phyloP scores from a whole-genome alignment of 768 basidiomycete genomes.

The Tricholomella constricta region DNA sequence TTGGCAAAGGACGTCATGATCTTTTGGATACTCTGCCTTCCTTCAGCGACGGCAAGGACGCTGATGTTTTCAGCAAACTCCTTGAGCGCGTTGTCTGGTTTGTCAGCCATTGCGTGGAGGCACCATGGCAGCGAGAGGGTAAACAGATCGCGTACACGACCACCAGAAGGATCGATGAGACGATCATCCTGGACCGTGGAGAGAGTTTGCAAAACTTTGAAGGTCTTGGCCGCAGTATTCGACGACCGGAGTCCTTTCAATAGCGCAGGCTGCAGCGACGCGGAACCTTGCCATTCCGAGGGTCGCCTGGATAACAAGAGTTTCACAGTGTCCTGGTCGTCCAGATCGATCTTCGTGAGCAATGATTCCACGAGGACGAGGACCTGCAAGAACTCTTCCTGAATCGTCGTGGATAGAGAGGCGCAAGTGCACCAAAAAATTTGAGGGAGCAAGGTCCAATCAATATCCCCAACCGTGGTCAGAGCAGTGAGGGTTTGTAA shows the following conservation, averaged over 20 bases:
- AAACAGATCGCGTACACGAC: slow-evolving; percentile 81
- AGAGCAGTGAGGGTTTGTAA: slow-evolving; percentile 72
- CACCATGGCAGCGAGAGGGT: slow-evolving; percentile 87
- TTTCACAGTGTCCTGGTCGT: slow-evolving; percentile 68
- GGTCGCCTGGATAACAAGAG: slow-evolving; percentile 71
- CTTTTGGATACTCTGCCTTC: slow-evolving; percentile 75
- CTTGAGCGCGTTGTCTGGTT: slow-evolving; percentile 58
- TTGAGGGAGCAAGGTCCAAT: slow-evolving; percentile 69
- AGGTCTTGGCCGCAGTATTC: slow-evolving; percentile 62
- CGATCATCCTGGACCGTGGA: slow-evolving; percentile 59
- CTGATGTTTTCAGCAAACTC: slow-evolving; percentile 76
- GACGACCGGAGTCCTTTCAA: slow-evolving; percentile 82
- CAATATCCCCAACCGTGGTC: slow-evolving; percentile 55
- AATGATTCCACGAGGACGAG: slow-evolving; percentile 66
- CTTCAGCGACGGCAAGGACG: slow-evolving; percentile 69
- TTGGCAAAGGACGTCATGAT: slow-evolving; percentile 91
- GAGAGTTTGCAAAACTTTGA: slow-evolving; percentile 66
- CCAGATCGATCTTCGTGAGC: slow-evolving; percentile 68
- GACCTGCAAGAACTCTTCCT: slow-evolving; percentile 74
- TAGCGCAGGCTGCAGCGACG: slow-evolving; percentile 69
- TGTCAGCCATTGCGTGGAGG: slow-evolving; percentile 75
- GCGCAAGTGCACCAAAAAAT: slow-evolving; percentile 88
- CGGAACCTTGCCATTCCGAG: slow-evolving; percentile 64
- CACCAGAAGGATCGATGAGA: slow-evolving; percentile 70
- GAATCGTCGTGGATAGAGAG: slow-evolving; percentile 79